These are phyloP conservation scores for Poa annua DNA, from an alignment of 176 grass and related monocot species.

Conservation along the genomic window DNA sequence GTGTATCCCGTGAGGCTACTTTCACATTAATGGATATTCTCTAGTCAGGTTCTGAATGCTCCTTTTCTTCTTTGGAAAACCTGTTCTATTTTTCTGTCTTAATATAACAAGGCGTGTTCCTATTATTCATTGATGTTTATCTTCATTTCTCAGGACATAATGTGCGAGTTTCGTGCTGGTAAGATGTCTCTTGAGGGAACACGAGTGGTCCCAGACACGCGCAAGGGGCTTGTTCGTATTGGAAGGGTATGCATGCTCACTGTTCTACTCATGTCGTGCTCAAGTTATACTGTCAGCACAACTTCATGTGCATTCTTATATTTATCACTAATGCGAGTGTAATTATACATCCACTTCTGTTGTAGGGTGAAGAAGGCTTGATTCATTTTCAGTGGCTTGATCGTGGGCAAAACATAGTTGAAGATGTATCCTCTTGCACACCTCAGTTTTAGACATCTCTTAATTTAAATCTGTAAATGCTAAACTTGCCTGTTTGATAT, in stretches of 20 bases:
- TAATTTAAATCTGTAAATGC: constrained; percentile 1
- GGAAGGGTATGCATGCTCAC: constrained; percentile 67
- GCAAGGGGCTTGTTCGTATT: constrained; percentile 93
- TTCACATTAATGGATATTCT: background rate
- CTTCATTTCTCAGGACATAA: constrained; percentile 63
- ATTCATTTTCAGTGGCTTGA: constrained; percentile 98
- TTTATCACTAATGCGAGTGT: constrained; percentile 7
- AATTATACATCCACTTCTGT: constrained; percentile 42
- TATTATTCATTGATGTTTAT: background rate
- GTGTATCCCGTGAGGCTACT: background rate
- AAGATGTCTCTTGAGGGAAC: constrained; percentile 84
- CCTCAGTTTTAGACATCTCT: constrained; percentile 27
- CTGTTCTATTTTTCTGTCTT: constrained; percentile 1
- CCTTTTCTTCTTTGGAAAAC: background rate
- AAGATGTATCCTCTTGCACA: constrained; percentile 76
- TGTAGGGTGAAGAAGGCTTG: constrained; percentile 97
- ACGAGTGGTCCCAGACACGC: constrained; percentile 75
- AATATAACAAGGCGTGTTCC: background rate
- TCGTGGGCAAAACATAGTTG: constrained; percentile 73
- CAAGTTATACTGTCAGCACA: constrained; percentile 26
- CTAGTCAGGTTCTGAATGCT: constrained; percentile 16
- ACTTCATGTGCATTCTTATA: constrained; percentile 24
- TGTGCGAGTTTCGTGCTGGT: constrained; percentile 95
- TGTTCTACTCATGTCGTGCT: constrained; percentile 4
- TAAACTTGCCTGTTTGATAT: constrained; percentile 7